Base-by-base conservation (phyloP, 495 filamentous ascomycete genomes). In the Glonium stellatum region DNA sequence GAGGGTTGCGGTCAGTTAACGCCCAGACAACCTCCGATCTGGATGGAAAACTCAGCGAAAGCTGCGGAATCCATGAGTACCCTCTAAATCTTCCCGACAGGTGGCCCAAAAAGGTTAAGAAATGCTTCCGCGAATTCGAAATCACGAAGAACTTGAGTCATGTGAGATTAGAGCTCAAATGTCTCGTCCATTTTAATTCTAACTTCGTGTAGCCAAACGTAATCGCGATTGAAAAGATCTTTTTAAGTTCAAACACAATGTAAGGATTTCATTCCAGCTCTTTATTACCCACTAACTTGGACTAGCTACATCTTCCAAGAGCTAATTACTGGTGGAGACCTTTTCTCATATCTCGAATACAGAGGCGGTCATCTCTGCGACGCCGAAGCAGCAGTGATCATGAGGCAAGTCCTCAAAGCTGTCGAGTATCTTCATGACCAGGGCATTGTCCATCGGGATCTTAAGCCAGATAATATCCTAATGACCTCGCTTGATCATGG, bases 401-500 rank as follows among this genome's bases (percentile, higher is more conserved):
- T 80, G 6, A 77, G 76, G 57, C 85, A 88, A 62, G 68, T 87
- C 13, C 70, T 84, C 2, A 78, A 81, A 56, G 85, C 82, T 11
- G 62, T 87, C 23, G 72, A 81, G 15, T 84, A 86, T 63, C 66
- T 87, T 5, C 84, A 87, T 64, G 69, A 74, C 10, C 70, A 72
- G 5, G 65, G 73, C 4, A 81, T 87, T 39, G 83, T 80, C 9
- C 85, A 88, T 66, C 71, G 85, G 31, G 85, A 88, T 61, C 70
- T 88, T n/a, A 88, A 88, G 66, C 85, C 84, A 0, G 85, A 87
- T 37, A 88, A 87, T 50, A 78, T 87, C 8, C 75, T 88, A 11
- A 78, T 86, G 72, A 80, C 81, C 37, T 75, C 74, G 8, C 64
- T 71, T 42, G 54, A 61, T 15, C 60, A 62, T 23, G 71, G 71